Evolutionary conservation across 2,329 filamentous ascomycete species (phyloP).

Genomic region (Pseudogymnoascus sp.): DNA sequence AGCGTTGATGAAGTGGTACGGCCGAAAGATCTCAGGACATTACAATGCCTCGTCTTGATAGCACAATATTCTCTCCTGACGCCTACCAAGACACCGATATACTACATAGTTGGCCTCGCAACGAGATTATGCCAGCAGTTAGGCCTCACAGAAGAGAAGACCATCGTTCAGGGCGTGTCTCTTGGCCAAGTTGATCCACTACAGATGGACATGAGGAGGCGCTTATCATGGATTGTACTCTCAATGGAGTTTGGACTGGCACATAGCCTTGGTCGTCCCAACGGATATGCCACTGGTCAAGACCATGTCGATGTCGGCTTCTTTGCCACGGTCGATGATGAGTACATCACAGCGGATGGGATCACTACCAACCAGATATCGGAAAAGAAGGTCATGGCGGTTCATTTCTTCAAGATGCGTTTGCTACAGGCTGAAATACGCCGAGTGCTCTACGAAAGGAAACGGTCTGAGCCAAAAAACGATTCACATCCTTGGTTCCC

Average conservation of each 20-base stretch:
- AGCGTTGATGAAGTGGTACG: conserved; percentile 75
- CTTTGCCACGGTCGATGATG: conserved; percentile 74
- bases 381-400: conserved; percentile 77
- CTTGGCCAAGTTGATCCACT: conserved; percentile 56
- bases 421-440: conserved; percentile 81
- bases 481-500: conserved; percentile 83
- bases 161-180: conserved; percentile 56
- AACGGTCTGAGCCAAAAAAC: conserved; percentile 64
- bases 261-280: conserved; percentile 80
- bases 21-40: conserved; percentile 80
- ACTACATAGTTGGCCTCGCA: conserved; percentile 85
- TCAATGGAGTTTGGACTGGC: conserved; percentile 86
- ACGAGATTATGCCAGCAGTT: conserved; percentile 83
- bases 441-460: conserved; percentile 76
- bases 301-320: conserved; percentile 82
- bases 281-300: conserved; percentile 70
- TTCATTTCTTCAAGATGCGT: conserved; percentile 91
- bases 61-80: conserved; percentile 89
- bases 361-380: conserved; percentile 65
- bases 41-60: conserved; percentile 83
- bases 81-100: conserved; percentile 83
- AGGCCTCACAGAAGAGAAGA: conserved; percentile 81
- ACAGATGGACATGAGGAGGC: conserved; percentile 80
- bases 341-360: conserved; percentile 70
- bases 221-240: conserved; percentile 79